Evolutionary conservation across 2,329 filamentous ascomycete species (phyloP).

Genomic region (Thermoascus crustaceus): DNA sequence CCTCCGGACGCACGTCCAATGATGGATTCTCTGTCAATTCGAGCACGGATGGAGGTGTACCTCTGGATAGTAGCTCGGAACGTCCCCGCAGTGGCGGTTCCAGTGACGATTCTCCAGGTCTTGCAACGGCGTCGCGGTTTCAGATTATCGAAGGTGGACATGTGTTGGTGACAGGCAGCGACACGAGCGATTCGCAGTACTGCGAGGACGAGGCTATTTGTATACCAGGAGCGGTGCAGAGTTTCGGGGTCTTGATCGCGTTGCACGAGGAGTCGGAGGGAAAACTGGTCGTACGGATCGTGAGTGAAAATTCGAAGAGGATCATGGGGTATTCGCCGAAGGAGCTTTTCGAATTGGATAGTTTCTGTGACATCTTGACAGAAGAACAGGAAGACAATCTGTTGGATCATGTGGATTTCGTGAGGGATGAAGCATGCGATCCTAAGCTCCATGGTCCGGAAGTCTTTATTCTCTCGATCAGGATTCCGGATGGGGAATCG

Average conservation of each 20-base stretch:
- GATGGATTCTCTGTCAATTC: conserved; percentile 8
- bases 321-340: conserved; percentile 70
- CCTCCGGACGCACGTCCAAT: conserved; percentile 3
- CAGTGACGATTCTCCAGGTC: conserved; percentile 35
- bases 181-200: conserved; percentile 61
- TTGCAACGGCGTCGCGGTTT: conserved; percentile 69
- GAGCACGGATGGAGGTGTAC: conserved; percentile 10
- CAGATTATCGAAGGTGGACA: conserved; percentile 71
- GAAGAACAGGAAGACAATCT: conserved; percentile 79
- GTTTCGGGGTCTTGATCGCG: conserved; percentile 69
- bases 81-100: conserved; percentile 21
- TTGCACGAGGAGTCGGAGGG: conserved; percentile 63
- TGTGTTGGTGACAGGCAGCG: conserved; percentile 70
- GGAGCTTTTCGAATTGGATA: conserved; percentile 64
- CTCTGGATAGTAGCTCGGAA: conserved; percentile 6
- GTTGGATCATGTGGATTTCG: conserved; percentile 79
- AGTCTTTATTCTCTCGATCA: conserved; percentile 71
- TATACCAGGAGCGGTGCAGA: conserved; percentile 73
- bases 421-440: conserved; percentile 72
- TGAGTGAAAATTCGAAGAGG: conserved; percentile 69
- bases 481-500: conserved; percentile 46
- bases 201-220: conserved; percentile 92
- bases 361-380: conserved; percentile 73
- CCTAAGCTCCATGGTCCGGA: conserved; percentile 70
- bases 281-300: conserved; percentile 61